Evolutionary conservation across 1,284 basidiomycete genomes (phyloP), one percentile per base, ranked within the genome.

Genomic region (Boletus holoroseus): DNA sequence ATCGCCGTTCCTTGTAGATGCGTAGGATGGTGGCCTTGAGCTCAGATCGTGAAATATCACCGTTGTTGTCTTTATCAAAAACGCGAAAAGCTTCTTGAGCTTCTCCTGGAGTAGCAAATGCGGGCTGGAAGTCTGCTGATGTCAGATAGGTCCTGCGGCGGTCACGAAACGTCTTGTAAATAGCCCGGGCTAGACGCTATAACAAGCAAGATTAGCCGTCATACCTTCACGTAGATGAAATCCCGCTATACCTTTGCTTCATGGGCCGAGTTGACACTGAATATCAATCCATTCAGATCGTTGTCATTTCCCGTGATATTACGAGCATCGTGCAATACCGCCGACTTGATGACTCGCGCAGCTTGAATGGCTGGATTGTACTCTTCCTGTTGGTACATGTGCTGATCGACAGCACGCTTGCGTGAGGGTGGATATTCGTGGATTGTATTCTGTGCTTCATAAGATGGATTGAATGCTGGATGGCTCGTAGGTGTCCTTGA

Each of bases 21-120:
- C 76, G 80, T 55, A 90, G 68, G 26, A 91, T 67, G 26, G 77
- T 78, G 39, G 78, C 75, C 70, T 90, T 91, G 64, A 91, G 79
- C 68, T 91, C 89, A 28, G 78, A 73, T 47, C 82, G 78, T n/a
- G 84, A 83, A 49, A 91, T 76, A 63, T 91, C 88, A 16, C 85
- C 86, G 56, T 91, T 88, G 60, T 80, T 76, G 63, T 91, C 88
- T 55, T 72, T 75, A 68, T 88, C 85, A 61, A 91, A 88, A 28
- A 90, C 78, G 41, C 77, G 76, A 73, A 91, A 91, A 2, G 88
- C 88, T 11, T 73, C 73, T 48, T 76, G 71, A 11, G 86, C 83
- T 16, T 77, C 76, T 43, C 73, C 75, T 6, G 71, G 66, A n/a
- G 75, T 76, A 13, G 73, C 56, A 62, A 86, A 91, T 6, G 83